phyloP scores from a whole-genome alignment of 1,284 basidiomycete species.

The Termitomyces sp. region DNA sequence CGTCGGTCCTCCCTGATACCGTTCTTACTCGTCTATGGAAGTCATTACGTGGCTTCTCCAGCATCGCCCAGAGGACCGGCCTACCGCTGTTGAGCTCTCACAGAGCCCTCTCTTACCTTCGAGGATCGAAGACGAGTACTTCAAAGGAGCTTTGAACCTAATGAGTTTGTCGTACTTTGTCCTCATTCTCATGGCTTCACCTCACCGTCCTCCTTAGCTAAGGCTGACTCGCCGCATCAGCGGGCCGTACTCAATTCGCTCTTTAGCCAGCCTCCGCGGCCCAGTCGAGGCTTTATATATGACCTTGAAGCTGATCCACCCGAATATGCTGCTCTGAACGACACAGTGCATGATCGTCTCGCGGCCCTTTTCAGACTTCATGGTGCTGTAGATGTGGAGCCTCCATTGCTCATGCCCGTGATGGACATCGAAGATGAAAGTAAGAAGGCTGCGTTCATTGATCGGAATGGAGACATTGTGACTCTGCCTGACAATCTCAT shows the following conservation, averaged over 20 bases:
- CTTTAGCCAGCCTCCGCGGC: constrained; percentile 65
- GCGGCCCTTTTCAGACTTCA: constrained; percentile 80
- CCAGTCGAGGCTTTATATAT: constrained; percentile 73
- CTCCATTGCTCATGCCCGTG: constrained; percentile 78
- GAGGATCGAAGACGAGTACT: constrained; percentile 78
- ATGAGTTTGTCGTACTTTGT: constrained; percentile 50
- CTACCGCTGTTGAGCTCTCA: constrained; percentile 81
- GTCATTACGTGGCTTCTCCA: constrained; percentile 74
- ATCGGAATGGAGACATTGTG: constrained; percentile 79
- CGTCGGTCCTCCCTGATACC: constrained; percentile 27
- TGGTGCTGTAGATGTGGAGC: constrained; percentile 84
- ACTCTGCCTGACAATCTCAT: constrained; percentile 76
- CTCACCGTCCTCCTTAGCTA: constrained; percentile 36
- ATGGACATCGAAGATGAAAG: constrained; percentile 55
- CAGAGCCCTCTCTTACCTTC: constrained; percentile 75
- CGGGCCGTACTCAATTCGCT: constrained; percentile 66
- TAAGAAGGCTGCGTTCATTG: constrained; percentile 70
- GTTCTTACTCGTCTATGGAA: not conserved
- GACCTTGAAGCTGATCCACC: constrained; percentile 68
- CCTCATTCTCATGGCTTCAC: not conserved
- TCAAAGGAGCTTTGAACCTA: constrained; percentile 73
- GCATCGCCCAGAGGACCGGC: constrained; percentile 80
- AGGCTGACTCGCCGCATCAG: constrained; percentile 69
- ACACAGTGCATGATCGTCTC: constrained; percentile 75
- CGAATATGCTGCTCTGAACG: constrained; percentile 71